Evolutionary conservation across 441 rosid genomes (phyloP), one percentile per base, ranked within the genome.

Genomic region (Dalechampia spathulata): DNA sequence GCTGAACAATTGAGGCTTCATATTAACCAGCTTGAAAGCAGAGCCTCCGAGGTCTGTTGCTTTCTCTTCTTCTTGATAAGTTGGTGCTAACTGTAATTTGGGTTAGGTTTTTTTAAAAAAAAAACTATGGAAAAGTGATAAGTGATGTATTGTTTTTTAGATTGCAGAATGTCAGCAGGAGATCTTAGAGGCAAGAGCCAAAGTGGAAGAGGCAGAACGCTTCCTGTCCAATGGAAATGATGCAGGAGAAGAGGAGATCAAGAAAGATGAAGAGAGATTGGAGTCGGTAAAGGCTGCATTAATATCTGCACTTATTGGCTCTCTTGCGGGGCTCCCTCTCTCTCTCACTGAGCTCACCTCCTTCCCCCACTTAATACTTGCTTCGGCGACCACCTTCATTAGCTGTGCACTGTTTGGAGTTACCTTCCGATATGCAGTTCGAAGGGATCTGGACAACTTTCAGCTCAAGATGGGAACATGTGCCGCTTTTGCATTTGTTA

Each of bases 361-460:
- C 65, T 58, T 28, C 3, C 65, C 66, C 26, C 78, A 88, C 66
- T 74, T 88, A 15, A 9, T 84, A 59, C 91, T 86, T 45, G 85
- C 96, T 22, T 28, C 76, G 0, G 85, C 75, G 20, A 51, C 77
- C 61, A 75, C 82, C 51, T 83, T 84, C 46, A 61, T 82, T 15
- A 84, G 96, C 85, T 88, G 94, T 56, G 95, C 95, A 16, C 69
- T 92, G 62, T 88, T 86, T 20, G 98, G 98, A 13, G 82, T 92
- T 44, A 88, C 96, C 37, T 92, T 75, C 53, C 86, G 94, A 51
- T 86, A 88, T 45, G 73, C 83, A 21, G 76, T 92, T 7, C 72
- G 95, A 74, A 70, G 92, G 66, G 96, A 92, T 68, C 65, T 88
- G 75, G 90, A 86, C 57, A 70, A 88, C 62, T 52, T 73, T 61